Percentiles rank a stretch among this genome's conserved stretches.
These are phyloP conservation scores for Bipolaris bicolor DNA, from an alignment of 2,329 filamentous ascomycete genomes.

Conservation along the genomic window DNA sequence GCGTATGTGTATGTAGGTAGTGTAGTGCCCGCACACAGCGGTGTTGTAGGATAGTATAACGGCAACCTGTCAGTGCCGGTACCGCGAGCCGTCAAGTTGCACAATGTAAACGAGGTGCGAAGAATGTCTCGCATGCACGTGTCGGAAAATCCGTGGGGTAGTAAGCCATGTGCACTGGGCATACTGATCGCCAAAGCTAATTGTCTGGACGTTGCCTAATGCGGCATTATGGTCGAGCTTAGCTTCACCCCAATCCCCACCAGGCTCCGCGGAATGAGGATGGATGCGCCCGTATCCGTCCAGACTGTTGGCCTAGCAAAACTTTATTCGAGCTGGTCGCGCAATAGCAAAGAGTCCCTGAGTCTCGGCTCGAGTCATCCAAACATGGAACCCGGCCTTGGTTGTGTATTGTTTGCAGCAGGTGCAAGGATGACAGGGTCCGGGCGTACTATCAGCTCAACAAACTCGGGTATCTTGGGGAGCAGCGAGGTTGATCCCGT, in stretches of 20 bases:
- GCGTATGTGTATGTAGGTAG: no score
- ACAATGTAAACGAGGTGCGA: no score
- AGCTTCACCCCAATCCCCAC: background rate
- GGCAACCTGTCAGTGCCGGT: no score
- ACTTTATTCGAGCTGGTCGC: background rate
- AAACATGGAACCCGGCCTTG: constrained; percentile 1
- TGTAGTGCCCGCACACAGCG: no score
- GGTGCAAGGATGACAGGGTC: constrained; percentile 7
- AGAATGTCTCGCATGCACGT: background rate
- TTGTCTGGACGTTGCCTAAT: background rate
- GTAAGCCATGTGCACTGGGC: background rate
- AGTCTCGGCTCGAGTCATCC: background rate
- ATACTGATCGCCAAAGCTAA: background rate
- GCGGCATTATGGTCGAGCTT: background rate
- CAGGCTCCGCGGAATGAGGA: background rate
- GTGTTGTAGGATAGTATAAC: no score
- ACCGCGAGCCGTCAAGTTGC: no score
- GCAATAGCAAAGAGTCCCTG: background rate
- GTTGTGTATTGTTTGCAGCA: background rate
- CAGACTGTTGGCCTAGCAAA: background rate
- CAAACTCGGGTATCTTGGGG: constrained; percentile 1
- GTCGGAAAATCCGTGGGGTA: background rate
- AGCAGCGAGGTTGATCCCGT: background rate
- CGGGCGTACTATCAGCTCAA: constrained; percentile 8
- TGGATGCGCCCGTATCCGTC: background rate